Evolutionary conservation across 225 moss, liverwort and hornwort genomes (phyloP).

Genomic region (Sphagnum contortum): DNA sequence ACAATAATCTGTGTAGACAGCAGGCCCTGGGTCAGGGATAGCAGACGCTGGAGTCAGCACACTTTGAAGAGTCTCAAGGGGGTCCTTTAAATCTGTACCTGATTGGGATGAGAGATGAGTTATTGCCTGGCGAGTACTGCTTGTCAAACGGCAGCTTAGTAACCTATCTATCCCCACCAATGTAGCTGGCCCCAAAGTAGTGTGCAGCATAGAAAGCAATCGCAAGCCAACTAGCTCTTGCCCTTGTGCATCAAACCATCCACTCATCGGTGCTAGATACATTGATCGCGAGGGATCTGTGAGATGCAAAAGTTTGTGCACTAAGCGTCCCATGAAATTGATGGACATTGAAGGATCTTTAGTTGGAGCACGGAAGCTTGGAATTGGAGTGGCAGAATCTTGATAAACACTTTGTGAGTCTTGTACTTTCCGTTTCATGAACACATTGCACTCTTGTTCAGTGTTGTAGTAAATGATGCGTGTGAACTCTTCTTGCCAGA

Average conservation of each 20-base stretch:
- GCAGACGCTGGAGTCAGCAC: slow-evolving; percentile 45
- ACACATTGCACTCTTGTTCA: slow-evolving; percentile 93
- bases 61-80: slow-evolving; percentile 27
- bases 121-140: slow-evolving; percentile 50
- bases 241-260: slow-evolving; percentile 98
- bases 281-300: slow-evolving; percentile 86
- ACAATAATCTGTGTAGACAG: slow-evolving; percentile 47
- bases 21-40: slow-evolving; percentile 50
- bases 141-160: slow-evolving; percentile 61
- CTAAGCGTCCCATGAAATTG: slow-evolving; percentile 87
- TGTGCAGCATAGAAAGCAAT: slow-evolving; percentile 66
- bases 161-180: slow-evolving; percentile 79
- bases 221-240: slow-evolving; percentile 91
- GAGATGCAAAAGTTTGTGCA: slow-evolving; percentile 70
- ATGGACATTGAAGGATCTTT: slow-evolving; percentile 61
- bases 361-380: slow-evolving; percentile 51
- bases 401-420: slow-evolving; percentile 82
- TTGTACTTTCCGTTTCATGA: slow-evolving; percentile 74
- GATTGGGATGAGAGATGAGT: slow-evolving; percentile 45
- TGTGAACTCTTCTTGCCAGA: slow-evolving; percentile 94
- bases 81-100: slow-evolving; percentile 20
- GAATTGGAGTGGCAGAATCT: slow-evolving; percentile 71
- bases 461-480: slow-evolving; percentile 80
- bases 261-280: slow-evolving; percentile 96
- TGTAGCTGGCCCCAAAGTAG: slow-evolving; percentile 69